Conservation (phyloP, 257 asterid genomes). For the Buddleja alternifolia region DNA sequence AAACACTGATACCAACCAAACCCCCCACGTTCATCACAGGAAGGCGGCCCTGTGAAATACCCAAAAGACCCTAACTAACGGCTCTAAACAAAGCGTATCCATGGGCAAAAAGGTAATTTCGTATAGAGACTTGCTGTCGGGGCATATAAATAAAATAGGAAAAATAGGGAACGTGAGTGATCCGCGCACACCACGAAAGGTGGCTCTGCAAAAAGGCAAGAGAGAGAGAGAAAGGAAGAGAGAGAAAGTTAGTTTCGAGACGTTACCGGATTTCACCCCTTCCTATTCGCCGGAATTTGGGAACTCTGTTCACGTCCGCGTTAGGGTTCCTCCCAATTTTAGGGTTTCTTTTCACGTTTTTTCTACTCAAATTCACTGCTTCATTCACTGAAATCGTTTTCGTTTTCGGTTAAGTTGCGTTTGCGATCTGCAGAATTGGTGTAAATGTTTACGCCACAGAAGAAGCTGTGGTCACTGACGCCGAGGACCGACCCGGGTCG, state of each 20-base stretch:
- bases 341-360: slow-evolving; percentile 37
- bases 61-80: slow-evolving; percentile 50
- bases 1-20: slow-evolving; percentile 1
- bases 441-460: slow-evolving; percentile 77
- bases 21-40: slow-evolving; percentile 54
- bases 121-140: slow-evolving; percentile 26
- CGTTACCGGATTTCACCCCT: slow-evolving; percentile 74
- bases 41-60: slow-evolving; percentile 56
- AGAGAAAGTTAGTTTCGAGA: slow-evolving; percentile 54
- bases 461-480: slow-evolving; percentile 70
- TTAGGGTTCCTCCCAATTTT: slow-evolving; percentile 42
- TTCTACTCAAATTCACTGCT: slow-evolving; percentile 27
- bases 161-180: slow-evolving; percentile 48
- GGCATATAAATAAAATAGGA: slow-evolving; percentile 23
- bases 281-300: slow-evolving; percentile 65
- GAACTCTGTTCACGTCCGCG: slow-evolving; percentile 78
- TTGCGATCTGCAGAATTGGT: slow-evolving; percentile 43
- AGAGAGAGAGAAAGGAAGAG: slow-evolving; percentile 38
- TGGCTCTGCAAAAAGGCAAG: slow-evolving; percentile 35
- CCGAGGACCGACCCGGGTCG: slow-evolving; percentile 64
- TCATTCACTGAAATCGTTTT: slow-evolving; percentile 7
- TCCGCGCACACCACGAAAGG: slow-evolving; percentile 69
- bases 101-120: slow-evolving; percentile 40
- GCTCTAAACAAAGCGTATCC: background rate
- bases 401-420: slow-evolving; percentile 38